Evolutionary conservation across 192 early-diverging fungal genomes (phyloP), one percentile per base, ranked within the genome.

Genomic region (Paraglomus occultum): DNA sequence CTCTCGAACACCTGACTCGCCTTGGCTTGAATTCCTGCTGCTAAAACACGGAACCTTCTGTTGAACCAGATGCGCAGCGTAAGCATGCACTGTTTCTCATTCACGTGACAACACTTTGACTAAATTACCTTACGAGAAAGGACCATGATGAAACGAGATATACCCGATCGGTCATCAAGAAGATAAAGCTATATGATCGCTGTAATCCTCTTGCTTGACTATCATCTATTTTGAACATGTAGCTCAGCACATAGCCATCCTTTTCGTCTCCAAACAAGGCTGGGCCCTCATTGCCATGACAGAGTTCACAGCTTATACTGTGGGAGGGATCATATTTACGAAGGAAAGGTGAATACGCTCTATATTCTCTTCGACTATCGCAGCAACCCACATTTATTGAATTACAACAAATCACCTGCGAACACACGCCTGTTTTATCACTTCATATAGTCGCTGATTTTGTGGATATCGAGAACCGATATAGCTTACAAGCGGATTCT

Each of bases 231-330:
- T 85, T 89, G 75, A 89, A 89, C 80, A 88, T 87, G 71, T 89
- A 89, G 23, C 80, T 83, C 67, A 89, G 80, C n/a, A 86, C 85
- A 79, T 87, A 87, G 20, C 87, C 88, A 64, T 85, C 84, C 44
- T 80, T 73, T 20, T 87, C 84, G 65, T 89, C 87, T 23, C 88
- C 88, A 86, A 89, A 88, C 65, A 89, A 76, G 9, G 89, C 83
- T 1, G 88, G 80, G 0, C 88, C 88, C 60, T 89, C 88, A 48
- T 81, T 73, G 12, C 87, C 85, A 44, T 83, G 85, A 55, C 83
- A 86, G 14, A 86, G 86, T 46, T 89, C 88, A 47, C 79, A 75
- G 61, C 84, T 89, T 31, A 89, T 74, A 45, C 87, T 89, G 59
- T 45, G 42, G 39, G 7, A n/a, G n/a, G 1, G 31, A 31, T 31